phyloP scores from a whole-genome alignment of 2,329 filamentous ascomycete genomes.

The Biscogniauxia marginata region DNA sequence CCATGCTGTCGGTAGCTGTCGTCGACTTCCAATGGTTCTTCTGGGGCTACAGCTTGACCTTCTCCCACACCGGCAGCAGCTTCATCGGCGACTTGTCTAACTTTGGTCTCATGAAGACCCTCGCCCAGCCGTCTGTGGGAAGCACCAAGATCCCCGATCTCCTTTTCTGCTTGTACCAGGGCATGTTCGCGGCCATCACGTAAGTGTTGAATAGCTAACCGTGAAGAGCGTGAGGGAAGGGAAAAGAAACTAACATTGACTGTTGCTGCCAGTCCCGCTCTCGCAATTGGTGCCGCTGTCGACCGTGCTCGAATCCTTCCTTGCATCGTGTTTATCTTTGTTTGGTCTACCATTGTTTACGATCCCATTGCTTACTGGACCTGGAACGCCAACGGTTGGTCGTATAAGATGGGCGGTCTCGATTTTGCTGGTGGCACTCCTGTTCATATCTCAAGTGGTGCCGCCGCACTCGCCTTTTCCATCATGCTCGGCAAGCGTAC shows the following conservation, averaged over 20 bases:
- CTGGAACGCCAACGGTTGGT: slow-evolving; percentile 73
- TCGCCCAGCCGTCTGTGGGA: slow-evolving; percentile 73
- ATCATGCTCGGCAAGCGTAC: slow-evolving; percentile 70
- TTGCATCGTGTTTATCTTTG: slow-evolving; percentile 65
- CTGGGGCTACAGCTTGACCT: slow-evolving; percentile 87
- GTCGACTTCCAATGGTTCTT: slow-evolving; percentile 94
- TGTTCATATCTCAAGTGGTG: slow-evolving; percentile 72
- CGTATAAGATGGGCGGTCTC: slow-evolving; percentile 65
- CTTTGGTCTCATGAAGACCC: slow-evolving; percentile 76
- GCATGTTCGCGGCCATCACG: slow-evolving; percentile 90
- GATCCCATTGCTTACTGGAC: slow-evolving; percentile 75
- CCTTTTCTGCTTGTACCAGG: slow-evolving; percentile 81
- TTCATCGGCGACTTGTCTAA: slow-evolving; percentile 80
- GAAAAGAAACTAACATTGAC: not conserved
- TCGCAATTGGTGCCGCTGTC: slow-evolving; percentile 59
- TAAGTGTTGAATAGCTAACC: slow-evolving; percentile 43
- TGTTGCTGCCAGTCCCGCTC: slow-evolving; percentile 44
- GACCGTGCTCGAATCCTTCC: slow-evolving; percentile 62
- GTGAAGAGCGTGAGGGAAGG: not conserved
- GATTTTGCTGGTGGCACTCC: slow-evolving; percentile 76
- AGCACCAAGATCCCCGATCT: slow-evolving; percentile 73
- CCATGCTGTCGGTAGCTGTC: slow-evolving; percentile 76
- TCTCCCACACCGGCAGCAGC: slow-evolving; percentile 74
- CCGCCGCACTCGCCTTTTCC: slow-evolving; percentile 70
- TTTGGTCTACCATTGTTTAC: slow-evolving; percentile 71